Conservation (phyloP, 371 early-diverging fungal species). For the Blakeslea trispora region DNA sequence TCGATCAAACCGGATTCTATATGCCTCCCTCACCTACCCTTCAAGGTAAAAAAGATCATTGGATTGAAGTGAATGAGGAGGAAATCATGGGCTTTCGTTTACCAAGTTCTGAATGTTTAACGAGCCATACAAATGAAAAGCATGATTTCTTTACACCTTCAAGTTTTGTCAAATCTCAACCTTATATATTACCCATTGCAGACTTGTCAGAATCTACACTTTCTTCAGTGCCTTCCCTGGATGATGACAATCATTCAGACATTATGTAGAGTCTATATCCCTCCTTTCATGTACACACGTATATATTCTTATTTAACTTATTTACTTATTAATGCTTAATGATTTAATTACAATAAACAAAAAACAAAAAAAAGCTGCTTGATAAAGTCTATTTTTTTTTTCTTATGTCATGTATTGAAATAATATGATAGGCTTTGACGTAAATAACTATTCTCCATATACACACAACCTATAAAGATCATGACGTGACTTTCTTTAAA, state of each 20-base stretch:
- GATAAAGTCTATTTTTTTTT: too few relatives aligned
- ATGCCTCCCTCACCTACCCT: conserved; percentile 43
- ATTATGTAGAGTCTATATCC: too few relatives aligned
- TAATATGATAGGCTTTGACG: too few relatives aligned
- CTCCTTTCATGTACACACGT: background rate
- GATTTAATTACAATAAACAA: too few relatives aligned
- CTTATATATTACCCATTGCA: conserved; percentile 19
- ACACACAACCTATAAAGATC: too few relatives aligned
- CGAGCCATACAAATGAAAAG: conserved; percentile 26
- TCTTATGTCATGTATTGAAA: too few relatives aligned
- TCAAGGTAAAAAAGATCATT: conserved; percentile 32
- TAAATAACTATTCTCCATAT: too few relatives aligned
- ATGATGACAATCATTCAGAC: conserved; percentile 14
- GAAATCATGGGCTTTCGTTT: conserved; percentile 31
- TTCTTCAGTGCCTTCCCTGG: conserved; percentile 18
- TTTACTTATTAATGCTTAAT: too few relatives aligned
- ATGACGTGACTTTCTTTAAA: too few relatives aligned
- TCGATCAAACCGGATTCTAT: conserved; percentile 37
- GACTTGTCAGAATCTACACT: conserved; percentile 22
- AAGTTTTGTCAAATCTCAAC: conserved; percentile 19
- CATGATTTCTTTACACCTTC: conserved; percentile 45
- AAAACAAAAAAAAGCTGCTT: too few relatives aligned
- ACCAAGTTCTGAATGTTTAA: conserved; percentile 40
- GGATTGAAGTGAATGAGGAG: conserved; percentile 30
- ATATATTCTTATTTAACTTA: too few relatives aligned